Conservation (phyloP, 2,329 filamentous ascomycete species). For the Chaetomium strumarium region DNA sequence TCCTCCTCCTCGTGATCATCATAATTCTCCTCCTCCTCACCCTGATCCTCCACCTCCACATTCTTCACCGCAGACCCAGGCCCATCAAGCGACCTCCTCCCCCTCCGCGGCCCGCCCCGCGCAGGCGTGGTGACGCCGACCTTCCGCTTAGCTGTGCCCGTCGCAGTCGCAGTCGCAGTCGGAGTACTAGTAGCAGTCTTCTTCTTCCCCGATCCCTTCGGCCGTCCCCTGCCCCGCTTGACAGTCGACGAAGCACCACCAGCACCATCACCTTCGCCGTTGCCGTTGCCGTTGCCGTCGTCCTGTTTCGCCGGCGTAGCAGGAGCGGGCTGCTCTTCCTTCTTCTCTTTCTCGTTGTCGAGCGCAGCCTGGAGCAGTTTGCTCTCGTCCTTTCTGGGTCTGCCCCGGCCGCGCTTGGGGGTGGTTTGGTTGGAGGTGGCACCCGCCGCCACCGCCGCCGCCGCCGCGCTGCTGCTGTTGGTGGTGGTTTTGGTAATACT, state of each 20-base stretch:
- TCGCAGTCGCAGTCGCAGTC: not conserved
- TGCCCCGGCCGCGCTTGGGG: slow-evolving; percentile 3
- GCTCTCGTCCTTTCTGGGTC: not conserved
- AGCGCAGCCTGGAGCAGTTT: too few relatives aligned
- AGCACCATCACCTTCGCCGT: too few relatives aligned
- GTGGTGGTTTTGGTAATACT: too few relatives aligned
- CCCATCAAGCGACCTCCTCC: not conserved
- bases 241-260: too few relatives aligned
- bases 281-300: too few relatives aligned
- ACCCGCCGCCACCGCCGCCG: not conserved
- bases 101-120: slow-evolving; percentile 5
- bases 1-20: slow-evolving; percentile 13
- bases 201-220: slow-evolving; percentile 8
- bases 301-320: too few relatives aligned
- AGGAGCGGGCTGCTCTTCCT: too few relatives aligned
- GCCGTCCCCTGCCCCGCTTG: slow-evolving; percentile 5
- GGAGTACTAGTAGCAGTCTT: not conserved
- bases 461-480: slow-evolving; percentile 2
- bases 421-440: not conserved
- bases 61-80: not conserved
- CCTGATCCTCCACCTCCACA: slow-evolving; percentile 8
- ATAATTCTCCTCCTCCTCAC: slow-evolving; percentile 4
- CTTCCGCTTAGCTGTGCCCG: not conserved
- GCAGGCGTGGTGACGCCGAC: slow-evolving; percentile 2
- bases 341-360: too few relatives aligned